phyloP scores from a whole-genome alignment of 2,329 filamentous ascomycete species.

The Aspergillus floridensis region DNA sequence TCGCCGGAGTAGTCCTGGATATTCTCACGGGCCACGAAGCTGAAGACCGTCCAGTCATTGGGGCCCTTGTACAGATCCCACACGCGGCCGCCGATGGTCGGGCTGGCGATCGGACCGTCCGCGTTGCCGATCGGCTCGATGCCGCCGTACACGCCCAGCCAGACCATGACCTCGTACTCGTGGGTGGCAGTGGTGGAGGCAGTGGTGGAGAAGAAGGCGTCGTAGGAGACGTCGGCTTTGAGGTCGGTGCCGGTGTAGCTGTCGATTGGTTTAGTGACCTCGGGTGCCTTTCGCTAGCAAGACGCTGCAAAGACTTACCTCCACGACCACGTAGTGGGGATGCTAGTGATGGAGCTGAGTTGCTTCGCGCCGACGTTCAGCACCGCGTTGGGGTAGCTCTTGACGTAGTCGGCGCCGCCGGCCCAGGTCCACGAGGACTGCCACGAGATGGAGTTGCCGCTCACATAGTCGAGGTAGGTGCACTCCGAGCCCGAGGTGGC shows the following conservation, averaged over 20 bases:
- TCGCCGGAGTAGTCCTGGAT: conserved; percentile 54
- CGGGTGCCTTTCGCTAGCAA: not conserved
- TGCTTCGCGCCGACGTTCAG: conserved; percentile 7
- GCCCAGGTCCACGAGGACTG: conserved; percentile 42
- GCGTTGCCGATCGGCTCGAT: conserved; percentile 57
- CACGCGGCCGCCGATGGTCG: conserved; percentile 48
- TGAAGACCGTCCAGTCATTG: conserved; percentile 56
- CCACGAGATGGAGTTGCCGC: conserved; percentile 32
- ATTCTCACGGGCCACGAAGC: conserved; percentile 49
- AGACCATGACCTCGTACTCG: conserved; percentile 62
- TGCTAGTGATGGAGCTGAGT: conserved; percentile 28
- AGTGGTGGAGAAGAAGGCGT: conserved; percentile 49
- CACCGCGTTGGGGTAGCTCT: conserved; percentile 35
- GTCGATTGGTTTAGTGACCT: not conserved
- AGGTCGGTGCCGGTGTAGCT: conserved; percentile 47
- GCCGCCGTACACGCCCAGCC: conserved; percentile 53
- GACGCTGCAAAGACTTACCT: conserved; percentile 9
- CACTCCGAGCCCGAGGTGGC: conserved; percentile 37
- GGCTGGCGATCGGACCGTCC: conserved; percentile 48
- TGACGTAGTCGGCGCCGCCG: conserved; percentile 37
- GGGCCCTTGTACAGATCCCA: conserved; percentile 60
- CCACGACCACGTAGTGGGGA: conserved; percentile 44
- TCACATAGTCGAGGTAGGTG: conserved; percentile 35
- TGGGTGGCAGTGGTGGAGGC: conserved; percentile 40
- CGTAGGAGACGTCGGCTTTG: conserved; percentile 57